phyloP scores from a whole-genome alignment of 202 grass and related monocot genomes.

The Carex sylvatica region DNA sequence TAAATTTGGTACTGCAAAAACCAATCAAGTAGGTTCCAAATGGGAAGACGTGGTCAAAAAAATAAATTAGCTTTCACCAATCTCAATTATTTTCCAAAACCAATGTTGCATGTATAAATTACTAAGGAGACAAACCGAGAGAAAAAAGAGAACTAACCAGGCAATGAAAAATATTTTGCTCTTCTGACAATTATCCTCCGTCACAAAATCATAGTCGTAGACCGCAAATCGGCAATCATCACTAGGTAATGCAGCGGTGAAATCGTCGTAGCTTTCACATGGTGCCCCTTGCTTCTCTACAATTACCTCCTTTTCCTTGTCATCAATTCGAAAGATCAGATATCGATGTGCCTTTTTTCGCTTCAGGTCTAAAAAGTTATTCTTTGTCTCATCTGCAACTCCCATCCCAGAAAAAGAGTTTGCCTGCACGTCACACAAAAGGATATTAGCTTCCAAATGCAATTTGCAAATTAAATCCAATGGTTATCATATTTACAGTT shows the following conservation, averaged over 20 bases:
- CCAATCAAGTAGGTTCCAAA: not conserved
- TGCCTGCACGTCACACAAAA: not conserved
- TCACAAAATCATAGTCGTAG: slow-evolving; percentile 79
- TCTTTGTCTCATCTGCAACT: slow-evolving; percentile 60
- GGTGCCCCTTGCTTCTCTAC: slow-evolving; percentile 68
- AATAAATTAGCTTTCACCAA: not conserved
- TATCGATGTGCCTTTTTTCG: slow-evolving; percentile 73
- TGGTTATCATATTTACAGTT: not conserved
- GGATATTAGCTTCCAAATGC: not conserved
- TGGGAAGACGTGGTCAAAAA: not conserved
- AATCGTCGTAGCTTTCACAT: slow-evolving; percentile 76
- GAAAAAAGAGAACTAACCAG: slow-evolving; percentile 35
- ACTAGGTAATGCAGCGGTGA: slow-evolving; percentile 58
- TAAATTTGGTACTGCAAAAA: not conserved
- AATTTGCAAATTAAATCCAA: not conserved
- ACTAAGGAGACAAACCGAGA: not conserved
- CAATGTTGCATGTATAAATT: not conserved
- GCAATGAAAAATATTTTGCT: slow-evolving; percentile 96
- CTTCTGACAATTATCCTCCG: slow-evolving; percentile 73
- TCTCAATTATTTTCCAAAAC: not conserved
- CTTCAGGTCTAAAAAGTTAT: slow-evolving; percentile 64
- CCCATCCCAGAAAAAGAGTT: slow-evolving; percentile 37
- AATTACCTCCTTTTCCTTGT: slow-evolving; percentile 62
- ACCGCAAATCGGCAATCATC: slow-evolving; percentile 80
- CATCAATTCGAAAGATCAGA: slow-evolving; percentile 82